Base-by-base conservation (phyloP, 306 rosid genomes). In the Oemleria cerasiformis region DNA sequence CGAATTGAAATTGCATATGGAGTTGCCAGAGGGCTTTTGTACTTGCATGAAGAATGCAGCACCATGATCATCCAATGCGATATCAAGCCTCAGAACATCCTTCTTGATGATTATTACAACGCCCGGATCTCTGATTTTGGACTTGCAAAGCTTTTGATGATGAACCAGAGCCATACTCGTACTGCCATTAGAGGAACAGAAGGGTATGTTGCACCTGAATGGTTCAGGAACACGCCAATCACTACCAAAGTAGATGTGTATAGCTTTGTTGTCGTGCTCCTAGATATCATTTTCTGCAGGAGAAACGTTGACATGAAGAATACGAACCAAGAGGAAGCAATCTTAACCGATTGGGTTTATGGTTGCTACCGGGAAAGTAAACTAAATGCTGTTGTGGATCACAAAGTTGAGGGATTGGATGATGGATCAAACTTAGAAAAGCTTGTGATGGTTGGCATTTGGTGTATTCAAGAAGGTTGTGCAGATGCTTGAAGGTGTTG, bases 201-300 rank as follows among this genome's bases (percentile, higher is more conserved):
- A 65, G 86, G 84, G 7, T 78, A 83, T 50, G 77, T 83, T 6
- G 86, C 81, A 48, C 79, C 73, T 1, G 81, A 83, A 20, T 83
- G 84, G 86, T 75, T 83, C 38, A 71, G 68, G 55, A 38, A 71
- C 56, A 34, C 44, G 67, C 63, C 77, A 3, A 39, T 77, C 63
- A 71, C 81, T 2, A 16, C 67, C 40, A 76, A 76, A 57, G 80
- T 76, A 36, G 80, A 76, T 61, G 70, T 76, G 5, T 75, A 68
- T 14, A 75, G 74, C 69, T 75, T 58, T 9, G 79, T 74, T 13
- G 68, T 75, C 12, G 16, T 67, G 74, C 38, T 77, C 25, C 73
- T 77, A 7, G 77, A 77, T 54, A 77, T 77, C 14, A 49, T 77
- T 54, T 80, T 77, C 11, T 80, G 77, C 48, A 15, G 80, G 51